Evolutionary conservation across 1,139 yeast species (phyloP).

Genomic region (Geotrichum fermentans): DNA sequence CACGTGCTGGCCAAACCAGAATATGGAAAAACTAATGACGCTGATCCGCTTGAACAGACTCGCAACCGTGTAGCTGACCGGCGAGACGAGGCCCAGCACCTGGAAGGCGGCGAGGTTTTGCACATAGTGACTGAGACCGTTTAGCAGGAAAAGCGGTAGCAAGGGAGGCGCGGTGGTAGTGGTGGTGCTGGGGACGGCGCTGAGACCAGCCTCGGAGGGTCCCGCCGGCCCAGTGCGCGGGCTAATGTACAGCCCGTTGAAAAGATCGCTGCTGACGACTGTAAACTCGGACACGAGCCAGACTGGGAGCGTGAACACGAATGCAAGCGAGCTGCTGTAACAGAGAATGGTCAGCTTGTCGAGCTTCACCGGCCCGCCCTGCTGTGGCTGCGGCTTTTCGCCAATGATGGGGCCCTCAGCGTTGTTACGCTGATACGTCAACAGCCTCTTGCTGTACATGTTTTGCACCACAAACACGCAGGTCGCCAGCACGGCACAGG

Average conservation of each 20-base stretch:
- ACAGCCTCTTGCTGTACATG: slow-evolving; percentile 78
- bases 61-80: slow-evolving; percentile 89
- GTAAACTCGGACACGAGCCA: slow-evolving; percentile 63
- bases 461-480: slow-evolving; percentile 85
- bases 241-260: slow-evolving; percentile 21
- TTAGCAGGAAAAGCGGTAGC: slow-evolving; percentile 31
- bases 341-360: slow-evolving; percentile 81
- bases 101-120: slow-evolving; percentile 89
- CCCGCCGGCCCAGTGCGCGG: slow-evolving; percentile 14
- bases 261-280: slow-evolving; percentile 24
- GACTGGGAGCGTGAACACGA: slow-evolving; percentile 68
- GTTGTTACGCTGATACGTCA: slow-evolving; percentile 43
- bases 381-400: slow-evolving; percentile 20
- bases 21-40: slow-evolving; percentile 71
- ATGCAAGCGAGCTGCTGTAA: slow-evolving; percentile 81
- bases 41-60: slow-evolving; percentile 82
- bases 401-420: slow-evolving; percentile 23
- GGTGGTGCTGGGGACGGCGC: background rate
- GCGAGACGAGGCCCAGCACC: slow-evolving; percentile 75
- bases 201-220: background rate
- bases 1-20: slow-evolving; percentile 62
- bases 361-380: background rate
- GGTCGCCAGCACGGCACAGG: slow-evolving; percentile 76
- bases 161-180: slow-evolving; percentile 20
- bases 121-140: slow-evolving; percentile 79